Base-by-base conservation (phyloP, 768 basidiomycete species). In the Paxillus involutus region DNA sequence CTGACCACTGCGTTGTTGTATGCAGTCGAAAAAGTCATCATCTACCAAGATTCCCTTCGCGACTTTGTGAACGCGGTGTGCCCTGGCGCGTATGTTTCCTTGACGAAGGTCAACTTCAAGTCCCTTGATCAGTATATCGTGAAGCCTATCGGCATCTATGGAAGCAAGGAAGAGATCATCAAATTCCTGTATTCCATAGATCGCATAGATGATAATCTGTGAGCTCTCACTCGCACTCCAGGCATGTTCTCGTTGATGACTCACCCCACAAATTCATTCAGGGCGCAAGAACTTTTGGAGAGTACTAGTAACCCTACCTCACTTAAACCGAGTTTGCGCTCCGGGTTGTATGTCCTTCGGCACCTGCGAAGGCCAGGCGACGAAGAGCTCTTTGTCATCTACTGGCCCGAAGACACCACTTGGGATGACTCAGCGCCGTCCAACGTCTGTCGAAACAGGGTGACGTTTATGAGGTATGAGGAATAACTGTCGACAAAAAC, bases 11-110 rank as follows among this genome's bases (percentile, higher is more conserved):
- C 10, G 9, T 35, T 6, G 43, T 13, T 13, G 12, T 6, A 24
- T 46, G 9, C 52, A 81, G 81, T 82, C 21, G 80, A 81, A 63
- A 83, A 83, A 60, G 74, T 83, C 36, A 77, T 83, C 60, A 83
- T 83, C 36, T 67, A 69, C 6, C 79, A 82, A 59, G 71, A 74
- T 6, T 76, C 77, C 3, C 64, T 84, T 29, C 69, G 68, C 50
- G 53, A 64, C 0, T 73, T 82, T 49, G 73, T 80, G 59, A 78
- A 82, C 56, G 60, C 62, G 17, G 44, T 81, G 1, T 70, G 59
- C 19, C 80, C 82, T 3, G 76, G 79, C 3, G 75, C 81, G 1
- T 83, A 81, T 60, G 61, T 65, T 5, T 79, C 80, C 2, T 64
- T 81, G 29, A 80, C 80, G 12, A 77, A 76, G 52, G 78, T 84